A percentile compares a stretch with the other conserved stretches of the same genome.
Evolutionary conservation across 805 yeast species (phyloP).

Genomic region (Saturnispora quitensis): DNA sequence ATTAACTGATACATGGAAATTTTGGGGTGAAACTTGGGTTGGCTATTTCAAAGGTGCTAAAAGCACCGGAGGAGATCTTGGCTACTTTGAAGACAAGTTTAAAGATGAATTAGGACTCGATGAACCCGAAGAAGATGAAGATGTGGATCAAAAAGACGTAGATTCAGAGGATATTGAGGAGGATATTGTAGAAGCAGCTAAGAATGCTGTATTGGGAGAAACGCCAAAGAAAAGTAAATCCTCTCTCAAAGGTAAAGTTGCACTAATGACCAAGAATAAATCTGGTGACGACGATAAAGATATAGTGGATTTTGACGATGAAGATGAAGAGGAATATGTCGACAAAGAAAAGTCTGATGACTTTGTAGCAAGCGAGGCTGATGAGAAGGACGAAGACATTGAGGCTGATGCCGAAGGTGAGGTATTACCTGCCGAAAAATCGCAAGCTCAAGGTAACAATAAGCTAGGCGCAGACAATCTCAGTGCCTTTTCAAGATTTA

Average conservation of each 20-base stretch:
- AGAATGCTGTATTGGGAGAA: slow-evolving; percentile 20
- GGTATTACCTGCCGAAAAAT: not conserved
- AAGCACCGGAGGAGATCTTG: slow-evolving; percentile 17
- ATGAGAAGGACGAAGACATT: not conserved
- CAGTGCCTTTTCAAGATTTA: slow-evolving; percentile 2
- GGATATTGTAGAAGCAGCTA: slow-evolving; percentile 2
- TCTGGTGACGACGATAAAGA: not conserved
- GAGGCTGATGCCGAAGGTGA: not conserved
- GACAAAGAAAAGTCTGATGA: not conserved
- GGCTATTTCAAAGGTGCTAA: slow-evolving; percentile 26
- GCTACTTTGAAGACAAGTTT: slow-evolving; percentile 25
- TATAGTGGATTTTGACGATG: not conserved
- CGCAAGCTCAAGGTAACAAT: slow-evolving; percentile 5
- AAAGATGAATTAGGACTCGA: slow-evolving; percentile 25
- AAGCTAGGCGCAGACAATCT: slow-evolving; percentile 1
- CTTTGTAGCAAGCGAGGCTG: not conserved
- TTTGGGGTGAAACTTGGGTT: slow-evolving; percentile 47
- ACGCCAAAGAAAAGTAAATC: slow-evolving; percentile 14
- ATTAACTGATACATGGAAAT: slow-evolving; percentile 29
- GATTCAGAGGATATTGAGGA: not conserved
- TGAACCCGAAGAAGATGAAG: slow-evolving; percentile 11
- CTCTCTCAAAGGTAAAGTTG: slow-evolving; percentile 13
- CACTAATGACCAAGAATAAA: not conserved
- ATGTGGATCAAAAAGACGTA: not conserved
- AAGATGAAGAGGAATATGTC: slow-evolving; percentile 1